These are phyloP conservation scores for Globisporangium orthogonon DNA, from an alignment of 352 stramenopile species.

Conservation along the genomic window DNA sequence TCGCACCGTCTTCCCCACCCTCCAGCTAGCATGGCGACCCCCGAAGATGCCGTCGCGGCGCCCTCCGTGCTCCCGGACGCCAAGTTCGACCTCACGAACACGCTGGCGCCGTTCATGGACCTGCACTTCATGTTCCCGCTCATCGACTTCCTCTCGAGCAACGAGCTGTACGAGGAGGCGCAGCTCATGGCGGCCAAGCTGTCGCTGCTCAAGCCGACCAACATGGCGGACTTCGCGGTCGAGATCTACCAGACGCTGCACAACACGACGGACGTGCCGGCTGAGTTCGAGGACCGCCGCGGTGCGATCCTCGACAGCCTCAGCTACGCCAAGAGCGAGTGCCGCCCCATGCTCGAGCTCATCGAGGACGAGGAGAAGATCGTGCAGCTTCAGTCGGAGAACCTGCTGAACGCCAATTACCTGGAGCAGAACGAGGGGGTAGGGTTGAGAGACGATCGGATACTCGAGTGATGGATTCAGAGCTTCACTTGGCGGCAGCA, in stretches of 20 bases:
- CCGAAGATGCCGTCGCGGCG: slow-evolving; percentile 35
- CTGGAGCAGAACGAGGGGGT: slow-evolving; percentile 80
- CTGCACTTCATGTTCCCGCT: slow-evolving; percentile 97
- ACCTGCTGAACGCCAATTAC: slow-evolving; percentile 70
- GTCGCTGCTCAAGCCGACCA: slow-evolving; percentile 90
- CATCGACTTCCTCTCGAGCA: slow-evolving; percentile 91
- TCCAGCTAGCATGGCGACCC: slow-evolving; percentile 21
- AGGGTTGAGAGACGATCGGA: slow-evolving; percentile 6
- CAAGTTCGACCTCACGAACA: slow-evolving; percentile 93
- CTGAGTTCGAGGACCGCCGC: slow-evolving; percentile 80
- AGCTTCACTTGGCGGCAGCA: neutral
- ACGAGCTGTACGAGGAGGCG: slow-evolving; percentile 90
- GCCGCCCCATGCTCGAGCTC: slow-evolving; percentile 67
- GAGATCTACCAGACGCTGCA: slow-evolving; percentile 94
- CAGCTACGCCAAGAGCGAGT: slow-evolving; percentile 71
- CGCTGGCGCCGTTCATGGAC: slow-evolving; percentile 93
- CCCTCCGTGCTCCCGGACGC: slow-evolving; percentile 45
- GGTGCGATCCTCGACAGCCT: slow-evolving; percentile 69
- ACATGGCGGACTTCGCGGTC: slow-evolving; percentile 97
- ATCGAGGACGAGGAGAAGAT: slow-evolving; percentile 87
- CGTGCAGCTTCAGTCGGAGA: slow-evolving; percentile 79
- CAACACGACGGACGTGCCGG: slow-evolving; percentile 61
- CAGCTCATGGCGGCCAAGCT: slow-evolving; percentile 89
- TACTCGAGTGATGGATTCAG: neutral
- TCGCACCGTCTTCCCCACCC: neutral